Evolutionary conservation across 176 grass and related monocot species (phyloP).

Genomic region (Triticum aestivum): IWGSC_CS_RefSeq_v2.1 NC_057812.1:213010302-213010801

Average conservation of each 20-base stretch:
- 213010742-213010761: slow-evolving; percentile 8
- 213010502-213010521: slow-evolving; percentile 20
- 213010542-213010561: slow-evolving; percentile 44
- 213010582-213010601: neutral
- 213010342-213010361: neutral
- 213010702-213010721: slow-evolving; percentile 1
- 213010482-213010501: neutral
- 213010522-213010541: neutral
- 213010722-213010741: slow-evolving; percentile 30
- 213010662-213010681: neutral
- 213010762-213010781: slow-evolving; percentile 33
- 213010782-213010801: too few species aligned
- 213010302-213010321: neutral
- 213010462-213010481: neutral
- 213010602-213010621: slow-evolving; percentile 26
- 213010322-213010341: neutral
- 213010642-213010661: neutral
- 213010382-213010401: neutral
- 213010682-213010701: neutral
- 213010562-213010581: slow-evolving; percentile 7
- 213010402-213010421: neutral
- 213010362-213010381: neutral
- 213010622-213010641: neutral
- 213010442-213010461: neutral
- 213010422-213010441: slow-evolving; percentile 10